Conservation (phyloP, 257 asterid genomes). For the Penstemon barbatus region DNA sequence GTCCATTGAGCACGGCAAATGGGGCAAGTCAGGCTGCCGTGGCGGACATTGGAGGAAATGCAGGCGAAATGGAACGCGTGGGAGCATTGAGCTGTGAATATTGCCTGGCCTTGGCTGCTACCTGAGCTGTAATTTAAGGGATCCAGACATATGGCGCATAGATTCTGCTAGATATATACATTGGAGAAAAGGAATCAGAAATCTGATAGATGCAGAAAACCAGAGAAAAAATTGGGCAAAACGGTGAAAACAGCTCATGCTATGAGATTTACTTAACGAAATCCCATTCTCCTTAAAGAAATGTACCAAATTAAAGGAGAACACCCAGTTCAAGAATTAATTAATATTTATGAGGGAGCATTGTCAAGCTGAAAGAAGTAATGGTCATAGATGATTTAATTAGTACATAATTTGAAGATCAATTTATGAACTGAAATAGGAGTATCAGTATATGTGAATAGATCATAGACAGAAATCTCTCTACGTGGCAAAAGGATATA, state of each 20-base stretch:
- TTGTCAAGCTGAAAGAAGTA: not conserved
- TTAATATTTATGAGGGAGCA: not conserved
- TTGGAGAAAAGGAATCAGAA: slow-evolving; percentile 19
- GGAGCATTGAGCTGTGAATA: slow-evolving; percentile 95
- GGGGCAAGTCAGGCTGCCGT: slow-evolving; percentile 90
- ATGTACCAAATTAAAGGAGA: too few relatives aligned
- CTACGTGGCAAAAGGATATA: not conserved
- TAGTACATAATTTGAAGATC: not conserved
- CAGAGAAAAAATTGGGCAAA: too few relatives aligned
- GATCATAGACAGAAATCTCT: not conserved
- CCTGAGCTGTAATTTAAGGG: slow-evolving; percentile 66
- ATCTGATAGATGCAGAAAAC: not conserved
- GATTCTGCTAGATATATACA: slow-evolving; percentile 42
- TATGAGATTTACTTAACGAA: too few relatives aligned
- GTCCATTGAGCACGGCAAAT: slow-evolving; percentile 96
- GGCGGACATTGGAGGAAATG: slow-evolving; percentile 91
- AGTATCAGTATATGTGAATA: not conserved
- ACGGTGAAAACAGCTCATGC: too few relatives aligned
- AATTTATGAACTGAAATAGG: not conserved
- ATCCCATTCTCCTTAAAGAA: too few relatives aligned
- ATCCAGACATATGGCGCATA: slow-evolving; percentile 85
- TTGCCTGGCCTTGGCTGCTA: slow-evolving; percentile 73
- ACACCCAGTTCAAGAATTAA: too few relatives aligned
- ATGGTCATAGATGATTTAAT: not conserved
- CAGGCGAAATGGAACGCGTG: slow-evolving; percentile 89